Evolutionary conservation across 371 early-diverging fungal species (phyloP), one percentile per base, ranked within the genome.

Genomic region (Actinomortierella ambigua): DNA sequence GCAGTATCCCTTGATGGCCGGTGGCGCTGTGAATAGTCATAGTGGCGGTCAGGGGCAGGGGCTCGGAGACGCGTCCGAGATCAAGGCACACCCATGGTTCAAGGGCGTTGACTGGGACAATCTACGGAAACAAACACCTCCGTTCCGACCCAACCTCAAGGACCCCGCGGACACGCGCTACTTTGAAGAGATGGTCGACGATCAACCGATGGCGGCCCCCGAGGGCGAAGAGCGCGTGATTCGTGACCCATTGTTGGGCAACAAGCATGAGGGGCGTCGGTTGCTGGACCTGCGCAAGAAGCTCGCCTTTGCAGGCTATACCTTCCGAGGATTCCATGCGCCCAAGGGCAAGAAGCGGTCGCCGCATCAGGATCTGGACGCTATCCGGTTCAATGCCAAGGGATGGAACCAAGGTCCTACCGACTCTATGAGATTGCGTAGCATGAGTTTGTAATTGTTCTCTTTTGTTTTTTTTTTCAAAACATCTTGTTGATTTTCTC

Each of bases 31-130:
- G n/a, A n/a, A n/a, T n/a, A n/a, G n/a, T n/a, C n/a, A n/a, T n/a
- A n/a, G n/a, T n/a, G n/a, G n/a, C n/a, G n/a, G n/a, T n/a, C n/a
- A n/a, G n/a, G n/a, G 64, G 22, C 75, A 73, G 26, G 75, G 75
- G 14, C 42, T 73, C 11, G 75, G 75, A 3, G 75, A 73, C 47
- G 75, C 75, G 5, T 67, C 75, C 15, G 75, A 88, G 63, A 88
- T 95, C 58, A 89, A 88, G 76, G 69, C 67, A 13, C 92, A 93
- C 58, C 83, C 88, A 7, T 95, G 90, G 84, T 95, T 94, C 75
- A 81, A 81, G 40, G 84, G 77, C 3, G 67, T 94, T 23, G 85
- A 89, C 53, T 95, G 95, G 94, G 76, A 82, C 22, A 77, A 80
- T 34, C 70, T 94, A 6, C 84, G 85, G 40, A 69, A 87, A 40